phyloP scores from a whole-genome alignment of 768 basidiomycete genomes.

The Auriscalpium orientale region DNA sequence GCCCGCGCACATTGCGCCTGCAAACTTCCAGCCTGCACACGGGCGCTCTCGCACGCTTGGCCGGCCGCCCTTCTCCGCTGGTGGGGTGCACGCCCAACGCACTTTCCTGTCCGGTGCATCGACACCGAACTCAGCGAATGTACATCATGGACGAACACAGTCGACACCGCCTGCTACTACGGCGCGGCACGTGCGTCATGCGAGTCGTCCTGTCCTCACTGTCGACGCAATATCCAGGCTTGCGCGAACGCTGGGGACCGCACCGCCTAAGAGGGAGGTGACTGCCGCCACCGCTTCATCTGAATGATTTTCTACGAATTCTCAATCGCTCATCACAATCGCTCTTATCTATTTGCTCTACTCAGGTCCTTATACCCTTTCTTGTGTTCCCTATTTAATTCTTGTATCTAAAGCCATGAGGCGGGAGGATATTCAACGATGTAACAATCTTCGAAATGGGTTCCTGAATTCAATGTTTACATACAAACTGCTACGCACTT shows the following conservation, averaged over 20 bases:
- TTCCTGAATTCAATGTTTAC: too few relatives aligned
- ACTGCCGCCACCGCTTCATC: conserved; percentile 12
- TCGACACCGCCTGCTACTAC: conserved; percentile 50
- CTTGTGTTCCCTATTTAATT: background rate
- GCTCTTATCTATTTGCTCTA: background rate
- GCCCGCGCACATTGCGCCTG: conserved; percentile 19
- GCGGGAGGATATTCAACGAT: background rate
- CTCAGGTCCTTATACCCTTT: background rate
- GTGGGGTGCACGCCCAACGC: conserved; percentile 7
- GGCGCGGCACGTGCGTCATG: conserved; percentile 34
- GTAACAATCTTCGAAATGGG: background rate
- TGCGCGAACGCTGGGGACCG: conserved; percentile 50
- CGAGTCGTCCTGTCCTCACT: conserved; percentile 61
- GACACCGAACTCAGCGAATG: conserved; percentile 30
- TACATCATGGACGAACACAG: conserved; percentile 52
- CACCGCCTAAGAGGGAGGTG: conserved; percentile 14
- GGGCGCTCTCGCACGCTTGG: conserved; percentile 53
- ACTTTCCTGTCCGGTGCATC: conserved; percentile 28
- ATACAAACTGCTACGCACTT: too few relatives aligned
- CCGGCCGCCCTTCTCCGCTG: conserved; percentile 19
- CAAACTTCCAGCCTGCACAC: conserved; percentile 33
- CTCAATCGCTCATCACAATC: background rate
- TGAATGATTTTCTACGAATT: conserved; percentile 8
- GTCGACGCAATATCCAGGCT: conserved; percentile 63
- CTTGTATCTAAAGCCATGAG: background rate